Evolutionary conservation across 495 filamentous ascomycete species (phyloP), one percentile per base, ranked within the genome.

Genomic region (Pseudoneurospora amorphoporcata): DNA sequence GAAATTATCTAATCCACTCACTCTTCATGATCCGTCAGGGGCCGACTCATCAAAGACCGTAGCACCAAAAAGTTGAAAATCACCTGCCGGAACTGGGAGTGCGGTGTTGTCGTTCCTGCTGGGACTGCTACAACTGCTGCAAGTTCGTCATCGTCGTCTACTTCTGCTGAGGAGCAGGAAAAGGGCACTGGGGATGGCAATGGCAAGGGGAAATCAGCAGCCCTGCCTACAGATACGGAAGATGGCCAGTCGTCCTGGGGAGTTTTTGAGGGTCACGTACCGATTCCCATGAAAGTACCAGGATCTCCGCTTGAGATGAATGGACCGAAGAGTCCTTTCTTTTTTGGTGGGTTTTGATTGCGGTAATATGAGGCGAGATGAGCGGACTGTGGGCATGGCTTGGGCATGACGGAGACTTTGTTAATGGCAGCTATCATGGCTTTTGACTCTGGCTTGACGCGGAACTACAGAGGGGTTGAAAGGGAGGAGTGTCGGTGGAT

Each of bases 71-170:
- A 82, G 29, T 86, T 88, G 0, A 97, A 94, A 75, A 80, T 98
- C 23, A 95, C 89, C 72, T 93, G 91, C 77, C 89, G 92, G 14
- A 99, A 98, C 80, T 99, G 95, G 95, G 95, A 99, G 81, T 98
- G 94, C 75, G 95, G 95, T 4, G 94, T 99, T 0, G 37, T 99
- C 3, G 74, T 97, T 12, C 89, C 88, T 1, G 79, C 87, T 1
- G 72, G 68, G 38, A 69, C 43, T 68, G 72, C 45, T 29, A 70
- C 68, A 37, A 69, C 32, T 47, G 39, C 38, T 68, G 39, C 38
- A 69, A 76, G 23, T 45, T 74, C 39, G 45, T 74, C 42, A 73
- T 29, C 35, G n/a, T 38, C n/a, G 16, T 38, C 9, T 42, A 37
- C 39, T 61, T 40, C 39, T 68, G 38, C 19, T 58, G 23, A 23